Percentiles rank a stretch among this genome's conserved stretches.
phyloP scores from a whole-genome alignment of 148 eudicot genomes.

The Beta vulgaris region DNA sequence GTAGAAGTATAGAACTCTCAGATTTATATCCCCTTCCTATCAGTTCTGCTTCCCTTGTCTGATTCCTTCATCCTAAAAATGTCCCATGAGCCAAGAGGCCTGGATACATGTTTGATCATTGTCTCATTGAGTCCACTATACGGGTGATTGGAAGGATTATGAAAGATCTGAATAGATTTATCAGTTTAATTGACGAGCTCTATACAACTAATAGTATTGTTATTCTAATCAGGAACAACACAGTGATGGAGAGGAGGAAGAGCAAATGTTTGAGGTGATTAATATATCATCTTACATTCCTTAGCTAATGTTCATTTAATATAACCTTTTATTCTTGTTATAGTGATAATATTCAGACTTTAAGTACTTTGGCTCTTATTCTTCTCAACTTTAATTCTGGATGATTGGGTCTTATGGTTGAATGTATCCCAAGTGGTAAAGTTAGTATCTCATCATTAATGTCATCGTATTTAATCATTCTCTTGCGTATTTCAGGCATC shows the following conservation, averaged over 20 bases:
- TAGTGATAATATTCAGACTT: neutral
- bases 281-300: neutral
- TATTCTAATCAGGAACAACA: constrained; percentile 16
- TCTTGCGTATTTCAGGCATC: constrained; percentile 24
- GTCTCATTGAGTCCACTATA: too few species aligned
- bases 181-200: too few species aligned
- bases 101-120: too few species aligned
- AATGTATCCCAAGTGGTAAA: too few species aligned
- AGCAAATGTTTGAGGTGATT: constrained; percentile 20
- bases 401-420: neutral
- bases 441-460: neutral
- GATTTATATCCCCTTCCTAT: neutral
- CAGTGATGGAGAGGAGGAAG: neutral
- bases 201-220: neutral
- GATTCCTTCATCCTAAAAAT: neutral
- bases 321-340: too few species aligned
- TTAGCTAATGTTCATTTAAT: neutral
- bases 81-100: neutral
- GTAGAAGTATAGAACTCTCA: too few species aligned
- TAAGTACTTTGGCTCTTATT: neutral
- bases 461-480: neutral
- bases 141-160: too few species aligned
- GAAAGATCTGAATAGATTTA: too few species aligned
- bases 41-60: neutral
- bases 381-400: neutral